Evolutionary conservation across 305 asterid species (phyloP).

Genomic region (Fraxinus xanthoxyloides): DNA sequence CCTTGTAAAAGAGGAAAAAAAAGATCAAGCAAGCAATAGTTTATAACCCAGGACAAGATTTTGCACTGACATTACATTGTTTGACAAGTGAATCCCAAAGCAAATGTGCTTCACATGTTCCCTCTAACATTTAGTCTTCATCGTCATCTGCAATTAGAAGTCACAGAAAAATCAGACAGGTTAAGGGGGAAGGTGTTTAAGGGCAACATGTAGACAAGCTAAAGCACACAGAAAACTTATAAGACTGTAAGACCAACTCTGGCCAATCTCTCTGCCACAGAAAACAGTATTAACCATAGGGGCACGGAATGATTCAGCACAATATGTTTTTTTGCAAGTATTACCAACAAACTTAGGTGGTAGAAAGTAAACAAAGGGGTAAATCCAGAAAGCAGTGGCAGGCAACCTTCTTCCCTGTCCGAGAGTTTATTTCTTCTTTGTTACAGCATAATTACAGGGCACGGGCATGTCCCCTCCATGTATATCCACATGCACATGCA

Average conservation of each 20-base stretch:
- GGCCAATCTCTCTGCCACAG: neutral
- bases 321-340: neutral
- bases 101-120: conserved; percentile 14
- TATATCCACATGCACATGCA: too few species aligned
- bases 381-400: too few species aligned
- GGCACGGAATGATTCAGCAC: neutral
- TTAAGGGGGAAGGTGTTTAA: neutral
- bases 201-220: neutral
- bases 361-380: neutral
- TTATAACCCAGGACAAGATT: conserved; percentile 19
- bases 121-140: conserved; percentile 43
- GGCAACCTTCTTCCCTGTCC: too few species aligned
- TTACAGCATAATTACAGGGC: too few species aligned
- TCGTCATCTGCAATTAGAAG: conserved; percentile 56
- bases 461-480: too few species aligned
- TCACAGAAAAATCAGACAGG: conserved; percentile 9
- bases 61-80: neutral
- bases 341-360: neutral
- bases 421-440: too few species aligned
- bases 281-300: neutral
- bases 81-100: conserved; percentile 15
- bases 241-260: neutral
- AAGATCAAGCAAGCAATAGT: conserved; percentile 25
- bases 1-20: conserved; percentile 11
- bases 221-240: neutral